Evolutionary conservation across 306 rosid genomes (phyloP).

Genomic region (Castanea crenata): DNA sequence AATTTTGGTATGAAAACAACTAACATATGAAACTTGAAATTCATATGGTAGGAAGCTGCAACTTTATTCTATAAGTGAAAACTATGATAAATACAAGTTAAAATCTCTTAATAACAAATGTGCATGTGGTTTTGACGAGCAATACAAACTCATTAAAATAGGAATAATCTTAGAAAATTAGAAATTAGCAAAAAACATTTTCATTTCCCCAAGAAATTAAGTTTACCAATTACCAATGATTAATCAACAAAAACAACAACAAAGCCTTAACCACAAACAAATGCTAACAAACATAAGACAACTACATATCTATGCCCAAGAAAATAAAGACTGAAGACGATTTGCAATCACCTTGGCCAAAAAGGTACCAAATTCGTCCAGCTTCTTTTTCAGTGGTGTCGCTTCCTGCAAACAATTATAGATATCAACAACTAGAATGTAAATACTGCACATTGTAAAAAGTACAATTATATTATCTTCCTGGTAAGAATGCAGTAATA

Average conservation of each 20-base stretch:
- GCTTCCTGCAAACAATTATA: conserved; percentile 67
- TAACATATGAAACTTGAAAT: conserved; percentile 1
- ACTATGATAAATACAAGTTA: background rate
- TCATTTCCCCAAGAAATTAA: background rate
- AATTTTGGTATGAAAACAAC: conserved; percentile 2
- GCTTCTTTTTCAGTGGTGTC: conserved; percentile 94
- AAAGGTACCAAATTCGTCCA: conserved; percentile 94
- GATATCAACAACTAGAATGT: conserved; percentile 14
- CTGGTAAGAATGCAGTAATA: background rate
- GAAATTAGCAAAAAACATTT: background rate
- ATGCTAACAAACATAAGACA: background rate
- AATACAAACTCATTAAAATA: background rate
- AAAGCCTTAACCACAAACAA: background rate
- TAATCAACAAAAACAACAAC: background rate
- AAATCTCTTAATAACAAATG: background rate
- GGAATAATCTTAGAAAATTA: background rate
- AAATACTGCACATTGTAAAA: conserved; percentile 10
- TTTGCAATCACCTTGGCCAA: conserved; percentile 77
- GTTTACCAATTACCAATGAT: background rate
- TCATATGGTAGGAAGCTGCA: background rate
- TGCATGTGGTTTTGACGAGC: background rate
- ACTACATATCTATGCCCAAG: background rate
- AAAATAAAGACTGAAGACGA: background rate
- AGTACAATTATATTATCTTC: conserved; percentile 17
- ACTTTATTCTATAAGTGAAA: background rate